A percentile compares a stretch with the other conserved stretches of the same genome.
phyloP scores from a whole-genome alignment of 768 basidiomycete species.

The Tylopilus sp. region DNA sequence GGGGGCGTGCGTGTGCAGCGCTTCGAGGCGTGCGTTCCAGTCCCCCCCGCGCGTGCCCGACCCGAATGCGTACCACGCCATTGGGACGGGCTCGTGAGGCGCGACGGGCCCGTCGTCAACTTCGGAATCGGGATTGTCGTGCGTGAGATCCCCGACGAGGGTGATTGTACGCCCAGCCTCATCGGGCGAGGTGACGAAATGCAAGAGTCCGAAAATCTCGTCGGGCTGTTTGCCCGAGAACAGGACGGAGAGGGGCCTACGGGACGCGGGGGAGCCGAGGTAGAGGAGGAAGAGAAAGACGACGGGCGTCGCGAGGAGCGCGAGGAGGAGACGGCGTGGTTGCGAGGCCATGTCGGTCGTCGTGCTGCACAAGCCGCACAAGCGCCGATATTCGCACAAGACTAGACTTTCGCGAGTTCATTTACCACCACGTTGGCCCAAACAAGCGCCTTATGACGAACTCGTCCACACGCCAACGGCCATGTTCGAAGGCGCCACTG shows the following conservation, averaged over 20 bases:
- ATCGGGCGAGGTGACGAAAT: slow-evolving; percentile 50
- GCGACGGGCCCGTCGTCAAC: slow-evolving; percentile 32
- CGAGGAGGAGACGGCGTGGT: slow-evolving; percentile 44
- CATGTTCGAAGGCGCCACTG: too few species aligned
- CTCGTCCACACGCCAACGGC: too few species aligned
- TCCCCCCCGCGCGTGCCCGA: slow-evolving; percentile 12
- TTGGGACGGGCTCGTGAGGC: slow-evolving; percentile 44
- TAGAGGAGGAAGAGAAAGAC: slow-evolving; percentile 36
- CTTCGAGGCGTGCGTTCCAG: slow-evolving; percentile 33
- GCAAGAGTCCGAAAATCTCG: slow-evolving; percentile 71
- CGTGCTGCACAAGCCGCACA: too few species aligned
- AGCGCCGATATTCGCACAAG: too few species aligned
- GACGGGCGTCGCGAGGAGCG: slow-evolving; percentile 37
- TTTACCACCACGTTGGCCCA: too few species aligned
- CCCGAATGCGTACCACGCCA: slow-evolving; percentile 55
- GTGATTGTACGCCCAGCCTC: slow-evolving; percentile 17
- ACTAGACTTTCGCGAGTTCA: too few species aligned
- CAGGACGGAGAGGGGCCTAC: slow-evolving; percentile 20
- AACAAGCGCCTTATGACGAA: too few species aligned
- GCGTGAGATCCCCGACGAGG: slow-evolving; percentile 16
- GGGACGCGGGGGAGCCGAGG: slow-evolving; percentile 33
- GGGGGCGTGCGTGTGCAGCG: slow-evolving; percentile 51
- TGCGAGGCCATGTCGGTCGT: slow-evolving; percentile 16
- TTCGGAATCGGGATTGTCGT: not conserved
- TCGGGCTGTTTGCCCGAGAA: slow-evolving; percentile 39